A percentile compares a stretch with the other conserved stretches of the same genome.
These are phyloP conservation scores for Penicillium thymicola DNA, from an alignment of 2,329 filamentous ascomycete genomes.

Conservation along the genomic window DNA sequence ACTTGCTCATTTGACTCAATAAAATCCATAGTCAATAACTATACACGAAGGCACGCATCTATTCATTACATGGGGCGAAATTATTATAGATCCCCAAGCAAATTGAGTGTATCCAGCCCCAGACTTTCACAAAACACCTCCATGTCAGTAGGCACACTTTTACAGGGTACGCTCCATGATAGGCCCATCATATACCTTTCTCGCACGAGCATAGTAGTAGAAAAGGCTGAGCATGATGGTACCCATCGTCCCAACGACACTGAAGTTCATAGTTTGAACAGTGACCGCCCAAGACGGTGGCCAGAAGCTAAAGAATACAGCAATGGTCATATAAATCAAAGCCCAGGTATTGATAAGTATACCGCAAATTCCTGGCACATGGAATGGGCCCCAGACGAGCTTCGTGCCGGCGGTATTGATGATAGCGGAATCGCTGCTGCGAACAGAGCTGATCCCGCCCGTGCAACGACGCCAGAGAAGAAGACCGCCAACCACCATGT, in stretches of 20 bases:
- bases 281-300: slow-evolving; percentile 40
- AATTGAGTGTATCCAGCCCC: too few species aligned
- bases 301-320: slow-evolving; percentile 51
- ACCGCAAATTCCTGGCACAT: slow-evolving; percentile 35
- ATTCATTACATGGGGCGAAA: too few species aligned
- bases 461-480: slow-evolving; percentile 29
- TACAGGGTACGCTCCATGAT: slow-evolving; percentile 18
- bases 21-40: too few species aligned
- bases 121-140: not conserved
- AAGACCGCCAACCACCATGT: slow-evolving; percentile 26
- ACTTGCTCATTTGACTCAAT: too few species aligned
- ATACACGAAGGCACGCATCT: too few species aligned
- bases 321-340: slow-evolving; percentile 45
- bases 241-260: slow-evolving; percentile 42
- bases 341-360: slow-evolving; percentile 45
- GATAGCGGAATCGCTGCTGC: slow-evolving; percentile 15
- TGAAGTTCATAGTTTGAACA: slow-evolving; percentile 48
- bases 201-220: slow-evolving; percentile 40
- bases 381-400: slow-evolving; percentile 32
- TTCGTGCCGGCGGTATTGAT: slow-evolving; percentile 28
- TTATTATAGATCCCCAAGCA: too few species aligned
- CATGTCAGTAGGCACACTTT: not conserved
- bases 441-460: slow-evolving; percentile 18
- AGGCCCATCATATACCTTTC: slow-evolving; percentile 34
- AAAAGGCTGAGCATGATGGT: slow-evolving; percentile 40